phyloP scores from a whole-genome alignment of 1,139 yeast genomes.

The Candida dubliniensis region DNA sequence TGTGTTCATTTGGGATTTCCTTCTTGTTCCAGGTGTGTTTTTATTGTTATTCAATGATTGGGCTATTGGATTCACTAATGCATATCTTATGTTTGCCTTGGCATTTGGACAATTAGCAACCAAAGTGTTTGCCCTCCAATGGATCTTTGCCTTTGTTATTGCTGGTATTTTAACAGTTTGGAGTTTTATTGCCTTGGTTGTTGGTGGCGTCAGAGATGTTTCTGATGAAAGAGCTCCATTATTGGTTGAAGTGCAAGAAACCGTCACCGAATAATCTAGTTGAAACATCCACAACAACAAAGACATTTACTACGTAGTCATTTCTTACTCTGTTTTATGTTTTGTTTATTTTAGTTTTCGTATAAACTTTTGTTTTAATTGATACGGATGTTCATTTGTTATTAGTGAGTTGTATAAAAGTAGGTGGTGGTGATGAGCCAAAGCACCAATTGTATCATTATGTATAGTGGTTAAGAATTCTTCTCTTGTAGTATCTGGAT shows the following conservation, averaged over 20 bases:
- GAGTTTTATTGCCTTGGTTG: slow-evolving; percentile 44
- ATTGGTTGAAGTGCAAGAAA: slow-evolving; percentile 16
- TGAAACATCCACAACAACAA: not conserved
- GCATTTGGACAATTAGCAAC: slow-evolving; percentile 70
- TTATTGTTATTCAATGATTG: slow-evolving; percentile 66
- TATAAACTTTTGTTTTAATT: slow-evolving; percentile 52
- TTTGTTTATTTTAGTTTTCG: slow-evolving; percentile 52
- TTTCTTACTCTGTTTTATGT: not conserved
- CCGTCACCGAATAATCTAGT: slow-evolving; percentile 1
- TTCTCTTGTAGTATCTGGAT: slow-evolving; percentile 61
- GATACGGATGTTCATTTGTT: slow-evolving; percentile 51
- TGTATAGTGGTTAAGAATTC: slow-evolving; percentile 53
- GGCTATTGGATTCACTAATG: slow-evolving; percentile 62
- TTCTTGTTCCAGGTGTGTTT: slow-evolving; percentile 61
- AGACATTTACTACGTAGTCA: not conserved
- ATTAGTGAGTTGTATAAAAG: slow-evolving; percentile 69
- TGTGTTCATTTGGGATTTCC: slow-evolving; percentile 74
- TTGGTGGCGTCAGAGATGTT: slow-evolving; percentile 19
- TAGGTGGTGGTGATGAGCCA: slow-evolving; percentile 68
- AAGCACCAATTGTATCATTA: slow-evolving; percentile 71
- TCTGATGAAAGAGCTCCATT: slow-evolving; percentile 29
- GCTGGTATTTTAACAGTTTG: slow-evolving; percentile 53
- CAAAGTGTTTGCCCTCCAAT: slow-evolving; percentile 72
- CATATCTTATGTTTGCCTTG: slow-evolving; percentile 60
- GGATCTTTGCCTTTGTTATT: slow-evolving; percentile 78